phyloP scores from a whole-genome alignment of 2,329 filamentous ascomycete species.

The Sporothrix curviconia region DNA sequence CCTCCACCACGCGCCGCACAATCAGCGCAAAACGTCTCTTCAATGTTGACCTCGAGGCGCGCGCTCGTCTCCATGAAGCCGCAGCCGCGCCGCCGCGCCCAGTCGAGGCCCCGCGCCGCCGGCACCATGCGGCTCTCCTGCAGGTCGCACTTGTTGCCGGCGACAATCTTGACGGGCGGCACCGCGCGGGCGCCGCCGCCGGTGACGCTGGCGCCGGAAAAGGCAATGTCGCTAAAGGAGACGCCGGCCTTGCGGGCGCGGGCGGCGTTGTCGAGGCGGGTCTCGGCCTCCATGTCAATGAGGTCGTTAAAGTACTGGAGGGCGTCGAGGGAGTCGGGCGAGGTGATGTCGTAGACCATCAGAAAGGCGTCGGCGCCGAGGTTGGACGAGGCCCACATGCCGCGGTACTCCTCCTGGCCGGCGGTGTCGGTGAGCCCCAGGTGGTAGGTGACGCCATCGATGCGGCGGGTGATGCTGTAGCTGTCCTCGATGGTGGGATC shows the following conservation, averaged over 20 bases:
- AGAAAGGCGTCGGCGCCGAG: conserved; percentile 76
- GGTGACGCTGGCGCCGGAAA: conserved; percentile 9
- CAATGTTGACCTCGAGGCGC: conserved; percentile 77
- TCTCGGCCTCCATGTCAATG: conserved; percentile 76
- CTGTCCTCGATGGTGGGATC: conserved; percentile 78
- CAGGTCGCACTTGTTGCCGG: conserved; percentile 81
- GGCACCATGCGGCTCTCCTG: conserved; percentile 61
- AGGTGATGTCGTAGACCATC: conserved; percentile 83
- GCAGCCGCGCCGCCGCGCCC: conserved; percentile 65
- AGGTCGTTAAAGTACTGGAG: conserved; percentile 75
- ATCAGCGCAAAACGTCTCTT: conserved; percentile 78
- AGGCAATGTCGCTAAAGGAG: background rate
- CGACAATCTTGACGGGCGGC: conserved; percentile 73
- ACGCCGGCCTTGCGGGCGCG: conserved; percentile 41
- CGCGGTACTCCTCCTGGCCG: conserved; percentile 84
- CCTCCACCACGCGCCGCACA: conserved; percentile 55
- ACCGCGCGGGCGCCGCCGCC: conserved; percentile 40
- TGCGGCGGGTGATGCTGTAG: conserved; percentile 72
- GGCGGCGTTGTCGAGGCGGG: conserved; percentile 56
- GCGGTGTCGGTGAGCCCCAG: conserved; percentile 76
- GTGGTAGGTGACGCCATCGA: conserved; percentile 76
- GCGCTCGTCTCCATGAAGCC: conserved; percentile 90
- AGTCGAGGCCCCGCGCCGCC: conserved; percentile 67
- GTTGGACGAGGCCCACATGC: conserved; percentile 77
- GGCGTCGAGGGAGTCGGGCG: conserved; percentile 58